These are phyloP conservation scores for Aquilaria agallochum DNA, from an alignment of 441 rosid genomes.

Conservation along the genomic window DNA sequence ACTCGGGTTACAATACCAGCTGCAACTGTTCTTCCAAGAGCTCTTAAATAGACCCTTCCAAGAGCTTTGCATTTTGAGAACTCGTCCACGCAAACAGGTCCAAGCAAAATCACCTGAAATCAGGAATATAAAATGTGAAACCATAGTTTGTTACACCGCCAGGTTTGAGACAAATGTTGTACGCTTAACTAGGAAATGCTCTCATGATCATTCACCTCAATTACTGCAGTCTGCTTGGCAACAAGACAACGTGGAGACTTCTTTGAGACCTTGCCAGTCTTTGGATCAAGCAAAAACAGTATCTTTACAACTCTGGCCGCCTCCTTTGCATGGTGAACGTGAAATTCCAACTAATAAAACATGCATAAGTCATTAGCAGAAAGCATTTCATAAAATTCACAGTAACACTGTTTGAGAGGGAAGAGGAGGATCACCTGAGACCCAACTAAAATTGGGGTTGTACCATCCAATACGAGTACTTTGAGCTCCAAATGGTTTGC, in stretches of 20 bases:
- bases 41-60: slow-evolving; percentile 84
- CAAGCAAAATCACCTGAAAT: slow-evolving; percentile 62
- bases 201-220: slow-evolving; percentile 53
- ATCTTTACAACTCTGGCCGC: slow-evolving; percentile 73
- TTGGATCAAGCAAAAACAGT: slow-evolving; percentile 69
- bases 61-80: slow-evolving; percentile 74
- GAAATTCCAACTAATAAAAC: slow-evolving; percentile 78
- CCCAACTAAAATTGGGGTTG: slow-evolving; percentile 82
- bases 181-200: not conserved
- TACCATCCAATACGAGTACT: slow-evolving; percentile 68
- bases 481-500: slow-evolving; percentile 74
- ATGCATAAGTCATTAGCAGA: slow-evolving; percentile 7
- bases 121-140: not conserved
- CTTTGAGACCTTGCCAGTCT: slow-evolving; percentile 81
- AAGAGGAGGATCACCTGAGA: slow-evolving; percentile 52
- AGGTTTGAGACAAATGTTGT: not conserved
- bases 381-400: not conserved
- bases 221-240: slow-evolving; percentile 75
- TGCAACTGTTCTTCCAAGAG: slow-evolving; percentile 78
- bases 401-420: not conserved
- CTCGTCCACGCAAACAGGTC: slow-evolving; percentile 70
- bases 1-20: slow-evolving; percentile 72
- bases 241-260: slow-evolving; percentile 75
- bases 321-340: slow-evolving; percentile 84
- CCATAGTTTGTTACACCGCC: no score